phyloP scores from a whole-genome alignment of 2,329 filamentous ascomycete genomes.

The Fusarium dimerum region DNA sequence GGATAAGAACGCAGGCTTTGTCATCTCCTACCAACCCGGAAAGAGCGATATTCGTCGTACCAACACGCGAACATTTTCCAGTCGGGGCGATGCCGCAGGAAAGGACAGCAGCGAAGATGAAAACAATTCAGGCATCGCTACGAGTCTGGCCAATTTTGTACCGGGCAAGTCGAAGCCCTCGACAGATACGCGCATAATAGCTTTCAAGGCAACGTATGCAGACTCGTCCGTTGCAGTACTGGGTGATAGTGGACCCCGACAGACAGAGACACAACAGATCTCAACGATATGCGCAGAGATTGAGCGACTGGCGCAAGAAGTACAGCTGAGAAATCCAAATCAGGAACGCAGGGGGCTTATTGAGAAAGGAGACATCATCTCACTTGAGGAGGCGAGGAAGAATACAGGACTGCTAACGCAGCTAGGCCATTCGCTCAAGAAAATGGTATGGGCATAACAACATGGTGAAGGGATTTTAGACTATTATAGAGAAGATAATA shows the following conservation, averaged over 20 bases:
- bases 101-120: conserved; percentile 22
- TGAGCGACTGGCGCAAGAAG: conserved; percentile 61
- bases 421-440: conserved; percentile 87
- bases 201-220: conserved; percentile 35
- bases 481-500: conserved; percentile 9
- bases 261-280: conserved; percentile 58
- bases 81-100: conserved; percentile 36
- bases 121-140: conserved; percentile 28
- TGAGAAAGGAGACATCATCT: conserved; percentile 73
- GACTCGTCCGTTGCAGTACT: conserved; percentile 58
- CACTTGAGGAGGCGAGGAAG: conserved; percentile 79
- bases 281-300: conserved; percentile 75
- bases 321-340: conserved; percentile 42
- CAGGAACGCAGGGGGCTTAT: conserved; percentile 50
- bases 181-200: conserved; percentile 11
- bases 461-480: conserved; percentile 13
- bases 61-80: conserved; percentile 82
- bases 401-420: conserved; percentile 86
- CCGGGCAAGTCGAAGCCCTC: conserved; percentile 34
- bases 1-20: conserved; percentile 78
- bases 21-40: conserved; percentile 74
- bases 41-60: conserved; percentile 72
- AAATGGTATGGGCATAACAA: conserved; percentile 76
- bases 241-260: conserved; percentile 42
- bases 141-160: conserved; percentile 45